Evolutionary conservation across 2,329 filamentous ascomycete species (phyloP).

Genomic region (Diaporthe nobilis): DNA sequence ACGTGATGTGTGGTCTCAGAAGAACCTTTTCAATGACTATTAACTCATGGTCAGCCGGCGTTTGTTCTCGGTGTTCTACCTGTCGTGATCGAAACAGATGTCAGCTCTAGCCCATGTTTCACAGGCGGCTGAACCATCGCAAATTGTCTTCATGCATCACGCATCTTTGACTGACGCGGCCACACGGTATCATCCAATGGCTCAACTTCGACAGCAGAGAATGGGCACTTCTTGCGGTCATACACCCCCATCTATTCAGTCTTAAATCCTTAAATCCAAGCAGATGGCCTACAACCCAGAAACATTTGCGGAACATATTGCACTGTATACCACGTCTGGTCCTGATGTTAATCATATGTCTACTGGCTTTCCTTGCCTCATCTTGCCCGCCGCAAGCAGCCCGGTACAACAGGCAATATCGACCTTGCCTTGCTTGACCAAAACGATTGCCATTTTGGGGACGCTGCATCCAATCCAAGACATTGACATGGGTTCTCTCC

Average conservation of each 20-base stretch:
- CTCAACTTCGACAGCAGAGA: no score
- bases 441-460: not conserved
- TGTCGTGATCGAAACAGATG: slow-evolving; percentile 23
- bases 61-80: not conserved
- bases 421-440: not conserved
- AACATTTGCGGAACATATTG: no score
- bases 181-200: not conserved
- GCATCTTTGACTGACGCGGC: no score
- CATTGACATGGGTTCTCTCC: not conserved
- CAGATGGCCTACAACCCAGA: no score
- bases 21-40: slow-evolving; percentile 10
- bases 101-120: slow-evolving; percentile 7
- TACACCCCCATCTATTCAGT: rapidly evolving
- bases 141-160: not conserved
- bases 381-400: not conserved
- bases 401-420: no score
- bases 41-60: not conserved
- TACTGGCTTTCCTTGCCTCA: no score
- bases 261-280: not conserved
- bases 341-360: no score
- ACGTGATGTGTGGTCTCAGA: not conserved
- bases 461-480: not conserved
- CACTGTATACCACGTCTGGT: no score
- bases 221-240: no score
- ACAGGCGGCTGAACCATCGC: slow-evolving; percentile 21